These are phyloP conservation scores for Collybiopsis luxurians DNA, from an alignment of 768 basidiomycete species.

Conservation along the genomic window DNA sequence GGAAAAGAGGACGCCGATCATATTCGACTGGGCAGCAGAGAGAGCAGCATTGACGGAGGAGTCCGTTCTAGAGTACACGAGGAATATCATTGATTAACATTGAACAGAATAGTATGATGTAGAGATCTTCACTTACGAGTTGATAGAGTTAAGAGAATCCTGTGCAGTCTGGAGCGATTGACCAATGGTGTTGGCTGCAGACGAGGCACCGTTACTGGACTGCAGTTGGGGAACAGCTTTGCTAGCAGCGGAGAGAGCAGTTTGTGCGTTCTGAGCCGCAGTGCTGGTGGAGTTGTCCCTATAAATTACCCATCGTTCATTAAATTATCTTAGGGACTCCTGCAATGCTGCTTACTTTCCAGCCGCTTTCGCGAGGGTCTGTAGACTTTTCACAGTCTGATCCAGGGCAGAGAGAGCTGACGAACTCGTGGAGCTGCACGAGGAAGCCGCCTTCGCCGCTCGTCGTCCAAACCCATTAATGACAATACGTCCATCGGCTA, in stretches of 20 bases:
- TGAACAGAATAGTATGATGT: too few species aligned
- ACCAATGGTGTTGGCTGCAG: neutral
- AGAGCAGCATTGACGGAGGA: neutral
- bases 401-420: neutral
- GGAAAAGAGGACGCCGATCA: neutral
- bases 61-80: neutral
- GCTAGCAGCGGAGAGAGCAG: neutral
- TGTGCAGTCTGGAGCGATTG: neutral
- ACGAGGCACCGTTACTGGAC: neutral
- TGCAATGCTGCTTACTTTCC: neutral
- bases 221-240: neutral
- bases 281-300: neutral
- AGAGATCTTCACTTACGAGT: constrained; percentile 1
- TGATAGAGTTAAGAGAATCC: neutral
- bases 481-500: neutral
- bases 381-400: neutral
- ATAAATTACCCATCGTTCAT: too few species aligned
- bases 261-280: neutral
- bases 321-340: too few species aligned
- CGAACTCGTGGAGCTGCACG: neutral
- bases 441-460: neutral
- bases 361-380: neutral
- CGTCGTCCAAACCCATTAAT: neutral
- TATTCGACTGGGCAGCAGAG: neutral
- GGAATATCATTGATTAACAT: neutral